Conservation (phyloP, 1,284 basidiomycete species). For the Cutaneotrichosporon sp. region DNA sequence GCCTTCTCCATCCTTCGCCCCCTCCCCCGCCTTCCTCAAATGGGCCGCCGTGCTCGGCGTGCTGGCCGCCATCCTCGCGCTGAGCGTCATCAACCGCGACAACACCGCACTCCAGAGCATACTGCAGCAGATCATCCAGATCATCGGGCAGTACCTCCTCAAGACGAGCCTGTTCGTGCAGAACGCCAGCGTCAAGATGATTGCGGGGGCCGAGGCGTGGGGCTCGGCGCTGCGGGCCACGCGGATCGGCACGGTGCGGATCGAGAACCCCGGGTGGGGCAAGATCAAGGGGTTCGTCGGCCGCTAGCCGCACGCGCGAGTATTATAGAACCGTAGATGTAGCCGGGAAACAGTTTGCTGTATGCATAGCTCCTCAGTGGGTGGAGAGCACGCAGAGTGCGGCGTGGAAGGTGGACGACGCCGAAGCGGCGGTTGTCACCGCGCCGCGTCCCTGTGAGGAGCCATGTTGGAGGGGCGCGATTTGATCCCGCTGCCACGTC, state of each 20-base stretch:
- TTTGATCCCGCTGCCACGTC: slow-evolving; percentile 14
- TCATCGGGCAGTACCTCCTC: background rate
- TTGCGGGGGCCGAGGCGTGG: background rate
- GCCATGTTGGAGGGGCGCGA: background rate
- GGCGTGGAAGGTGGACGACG: background rate
- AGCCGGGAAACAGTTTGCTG: background rate
- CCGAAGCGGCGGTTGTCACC: background rate
- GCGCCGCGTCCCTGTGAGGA: too few relatives aligned
- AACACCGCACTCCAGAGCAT: background rate
- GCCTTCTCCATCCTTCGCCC: background rate
- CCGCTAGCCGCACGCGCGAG: too few relatives aligned
- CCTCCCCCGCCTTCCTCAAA: background rate
- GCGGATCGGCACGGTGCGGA: background rate
- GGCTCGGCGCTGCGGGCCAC: background rate
- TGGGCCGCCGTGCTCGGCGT: background rate
- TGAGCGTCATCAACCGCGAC: background rate
- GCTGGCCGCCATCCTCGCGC: background rate
- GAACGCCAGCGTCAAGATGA: background rate
- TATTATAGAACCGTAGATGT: background rate
- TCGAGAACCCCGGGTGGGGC: background rate
- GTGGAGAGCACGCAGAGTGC: too few relatives aligned
- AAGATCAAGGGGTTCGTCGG: background rate
- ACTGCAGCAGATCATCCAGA: background rate
- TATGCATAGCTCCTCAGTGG: background rate
- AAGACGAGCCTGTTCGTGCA: background rate